Conservation (phyloP, 805 yeast species). For the Spathaspora girioi region DNA sequence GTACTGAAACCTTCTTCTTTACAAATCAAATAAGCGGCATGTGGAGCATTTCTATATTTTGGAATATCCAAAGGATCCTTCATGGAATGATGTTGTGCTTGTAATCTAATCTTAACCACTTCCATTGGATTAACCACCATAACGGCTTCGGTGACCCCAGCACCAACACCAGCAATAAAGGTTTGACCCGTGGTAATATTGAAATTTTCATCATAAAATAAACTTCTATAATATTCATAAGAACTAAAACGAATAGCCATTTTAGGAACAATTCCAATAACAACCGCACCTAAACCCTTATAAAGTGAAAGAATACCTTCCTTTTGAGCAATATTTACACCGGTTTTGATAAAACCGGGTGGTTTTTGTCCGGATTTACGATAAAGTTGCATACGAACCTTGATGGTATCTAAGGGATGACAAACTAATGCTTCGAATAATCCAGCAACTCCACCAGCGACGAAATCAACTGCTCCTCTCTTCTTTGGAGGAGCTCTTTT, state of each 20-base stretch:
- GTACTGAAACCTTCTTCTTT: constrained; percentile 90
- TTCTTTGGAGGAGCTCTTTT: constrained; percentile 26
- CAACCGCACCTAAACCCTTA: constrained; percentile 96
- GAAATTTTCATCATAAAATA: constrained; percentile 62
- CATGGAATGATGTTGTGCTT: constrained; percentile 90
- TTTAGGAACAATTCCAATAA: constrained; percentile 95
- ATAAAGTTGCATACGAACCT: constrained; percentile 94
- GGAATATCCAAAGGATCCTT: constrained; percentile 78
- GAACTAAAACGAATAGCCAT: constrained; percentile 97
- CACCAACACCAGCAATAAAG: constrained; percentile 92
- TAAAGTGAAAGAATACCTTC: constrained; percentile 86
- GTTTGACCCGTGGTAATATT: constrained; percentile 68
- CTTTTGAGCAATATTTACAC: constrained; percentile 67
- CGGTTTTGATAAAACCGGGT: constrained; percentile 85
- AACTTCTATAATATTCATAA: constrained; percentile 79
- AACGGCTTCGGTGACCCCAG: constrained; percentile 95
- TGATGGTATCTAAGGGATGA: constrained; percentile 96
- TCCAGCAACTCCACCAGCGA: constrained; percentile 98
- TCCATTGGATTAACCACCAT: constrained; percentile 96
- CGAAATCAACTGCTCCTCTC: constrained; percentile 55
- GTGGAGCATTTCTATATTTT: constrained; percentile 89
- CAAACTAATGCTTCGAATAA: constrained; percentile 95
- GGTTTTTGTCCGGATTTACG: constrained; percentile 69
- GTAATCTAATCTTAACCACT: constrained; percentile 92
- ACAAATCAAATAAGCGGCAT: constrained; percentile 77